Evolutionary conservation across 139 green algal species (phyloP).

Genomic region (Zygnema circumcarinatum): DNA sequence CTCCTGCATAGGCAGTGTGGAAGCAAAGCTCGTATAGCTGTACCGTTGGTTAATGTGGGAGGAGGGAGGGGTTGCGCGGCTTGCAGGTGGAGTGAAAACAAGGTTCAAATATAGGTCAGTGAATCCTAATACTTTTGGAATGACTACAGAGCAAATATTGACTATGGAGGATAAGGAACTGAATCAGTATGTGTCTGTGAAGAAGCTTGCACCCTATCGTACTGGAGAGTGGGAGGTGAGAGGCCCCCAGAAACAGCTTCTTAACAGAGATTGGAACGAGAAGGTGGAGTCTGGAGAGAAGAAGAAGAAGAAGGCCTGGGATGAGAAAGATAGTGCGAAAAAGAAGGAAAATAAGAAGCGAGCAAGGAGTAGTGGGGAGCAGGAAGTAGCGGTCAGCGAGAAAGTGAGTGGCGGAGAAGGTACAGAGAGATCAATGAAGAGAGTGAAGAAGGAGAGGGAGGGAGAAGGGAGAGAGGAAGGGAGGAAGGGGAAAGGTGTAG

Average conservation of each 20-base stretch:
- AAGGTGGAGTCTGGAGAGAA: not conserved
- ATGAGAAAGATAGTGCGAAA: conserved; percentile 10
- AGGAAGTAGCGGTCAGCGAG: not conserved
- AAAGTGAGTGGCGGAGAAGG: not conserved
- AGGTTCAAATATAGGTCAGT: conserved; percentile 70
- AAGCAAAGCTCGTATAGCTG: not conserved
- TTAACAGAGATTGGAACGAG: not conserved
- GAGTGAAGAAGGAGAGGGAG: not conserved
- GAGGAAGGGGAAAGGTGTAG: conserved; percentile 2
- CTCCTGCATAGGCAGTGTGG: not conserved
- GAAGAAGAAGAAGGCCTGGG: conserved; percentile 17
- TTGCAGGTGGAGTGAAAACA: conserved; percentile 48
- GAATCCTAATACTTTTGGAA: conserved; percentile 74
- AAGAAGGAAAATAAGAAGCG: conserved; percentile 19
- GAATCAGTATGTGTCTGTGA: conserved; percentile 81
- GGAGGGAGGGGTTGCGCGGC: not conserved
- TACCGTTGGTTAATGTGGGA: not conserved
- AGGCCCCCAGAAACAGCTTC: not conserved
- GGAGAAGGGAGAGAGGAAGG: conserved; percentile 8
- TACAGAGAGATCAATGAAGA: no score
- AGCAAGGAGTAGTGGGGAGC: not conserved
- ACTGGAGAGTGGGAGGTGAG: conserved; percentile 41
- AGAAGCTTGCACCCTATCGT: conserved; percentile 84
- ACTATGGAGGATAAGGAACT: conserved; percentile 80
- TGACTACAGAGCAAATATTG: conserved; percentile 84